phyloP scores from a whole-genome alignment of 1,284 basidiomycete species.

The Polyporus tsugae region DNA sequence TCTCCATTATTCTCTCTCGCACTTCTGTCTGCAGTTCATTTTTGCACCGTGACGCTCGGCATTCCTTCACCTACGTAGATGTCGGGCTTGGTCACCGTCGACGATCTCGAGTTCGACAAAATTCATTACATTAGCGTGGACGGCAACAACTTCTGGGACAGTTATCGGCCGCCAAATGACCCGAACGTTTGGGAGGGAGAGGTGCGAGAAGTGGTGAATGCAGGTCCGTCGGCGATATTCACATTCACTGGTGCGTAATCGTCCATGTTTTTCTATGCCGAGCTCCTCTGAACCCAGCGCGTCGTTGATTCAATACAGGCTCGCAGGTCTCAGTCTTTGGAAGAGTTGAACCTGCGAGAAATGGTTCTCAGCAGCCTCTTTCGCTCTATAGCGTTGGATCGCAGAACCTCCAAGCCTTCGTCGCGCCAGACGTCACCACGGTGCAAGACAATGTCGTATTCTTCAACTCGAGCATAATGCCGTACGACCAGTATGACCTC shows the following conservation, averaged over 20 bases:
- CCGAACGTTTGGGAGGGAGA: constrained; percentile 13
- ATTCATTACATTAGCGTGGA: constrained; percentile 2
- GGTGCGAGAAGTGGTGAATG: neutral
- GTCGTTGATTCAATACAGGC: constrained; percentile 6
- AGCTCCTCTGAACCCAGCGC: neutral
- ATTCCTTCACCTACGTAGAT: neutral
- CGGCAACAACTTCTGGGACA: neutral
- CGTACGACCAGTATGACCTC: constrained; percentile 23
- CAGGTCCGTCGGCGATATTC: constrained; percentile 16
- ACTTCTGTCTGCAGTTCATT: neutral
- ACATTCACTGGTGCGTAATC: constrained; percentile 20
- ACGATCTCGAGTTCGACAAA: constrained; percentile 5
- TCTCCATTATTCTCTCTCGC: neutral
- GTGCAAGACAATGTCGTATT: constrained; percentile 22
- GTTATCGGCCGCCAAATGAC: constrained; percentile 6
- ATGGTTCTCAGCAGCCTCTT: constrained; percentile 18
- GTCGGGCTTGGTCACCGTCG: constrained; percentile 10
- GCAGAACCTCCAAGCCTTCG: constrained; percentile 17
- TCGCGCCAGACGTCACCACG: constrained; percentile 9
- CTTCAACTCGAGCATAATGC: constrained; percentile 26
- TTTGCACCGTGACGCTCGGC: neutral
- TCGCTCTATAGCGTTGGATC: constrained; percentile 23
- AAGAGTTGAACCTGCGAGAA: constrained; percentile 15
- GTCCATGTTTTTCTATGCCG: neutral
- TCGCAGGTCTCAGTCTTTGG: constrained; percentile 26